These are phyloP conservation scores for Xylariaceae sp. DNA, from an alignment of 2,329 filamentous ascomycete species.

Conservation along the genomic window DNA sequence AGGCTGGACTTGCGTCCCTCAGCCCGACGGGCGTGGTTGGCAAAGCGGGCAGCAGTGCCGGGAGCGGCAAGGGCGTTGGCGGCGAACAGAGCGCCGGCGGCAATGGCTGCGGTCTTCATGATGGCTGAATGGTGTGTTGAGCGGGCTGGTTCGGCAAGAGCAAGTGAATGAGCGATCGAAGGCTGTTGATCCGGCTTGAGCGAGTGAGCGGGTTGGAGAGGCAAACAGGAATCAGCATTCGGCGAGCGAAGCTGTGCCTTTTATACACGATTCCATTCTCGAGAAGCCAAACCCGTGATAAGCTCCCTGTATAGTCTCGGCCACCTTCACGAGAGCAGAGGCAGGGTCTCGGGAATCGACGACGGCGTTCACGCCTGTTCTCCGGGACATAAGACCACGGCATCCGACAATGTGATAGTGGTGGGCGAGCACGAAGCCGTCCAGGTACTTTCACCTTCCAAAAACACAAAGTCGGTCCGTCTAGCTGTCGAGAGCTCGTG, in stretches of 20 bases:
- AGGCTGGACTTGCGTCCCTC: conserved; percentile 16
- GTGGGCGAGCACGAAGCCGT: neutral
- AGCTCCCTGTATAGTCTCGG: neutral
- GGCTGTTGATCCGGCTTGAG: conserved; percentile 1
- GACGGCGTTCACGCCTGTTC: neutral
- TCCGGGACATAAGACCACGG: neutral
- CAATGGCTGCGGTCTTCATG: conserved; percentile 45
- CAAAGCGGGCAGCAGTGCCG: conserved; percentile 36
- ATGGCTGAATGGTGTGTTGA: conserved; percentile 16
- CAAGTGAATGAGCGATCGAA: conserved; percentile 3
- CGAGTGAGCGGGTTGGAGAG: conserved; percentile 3
- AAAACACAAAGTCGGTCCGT: conserved; percentile 7
- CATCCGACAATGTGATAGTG: neutral
- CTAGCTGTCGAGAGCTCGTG: neutral
- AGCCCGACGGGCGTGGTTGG: conserved; percentile 25
- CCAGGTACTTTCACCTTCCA: conserved; percentile 9
- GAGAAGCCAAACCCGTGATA: neutral
- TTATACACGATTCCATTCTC: conserved; percentile 8
- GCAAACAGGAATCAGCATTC: conserved; percentile 4
- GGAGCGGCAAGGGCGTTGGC: conserved; percentile 41
- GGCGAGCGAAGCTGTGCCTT: conserved; percentile 1
- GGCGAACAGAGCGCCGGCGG: conserved; percentile 35
- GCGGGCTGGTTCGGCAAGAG: conserved; percentile 1
- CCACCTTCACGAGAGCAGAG: no score
- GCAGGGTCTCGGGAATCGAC: no score